Percentiles rank a stretch among this genome's conserved stretches.
These are phyloP conservation scores for Pachysolen tannophilus DNA, from an alignment of 805 yeast species.

Conservation along the genomic window DNA sequence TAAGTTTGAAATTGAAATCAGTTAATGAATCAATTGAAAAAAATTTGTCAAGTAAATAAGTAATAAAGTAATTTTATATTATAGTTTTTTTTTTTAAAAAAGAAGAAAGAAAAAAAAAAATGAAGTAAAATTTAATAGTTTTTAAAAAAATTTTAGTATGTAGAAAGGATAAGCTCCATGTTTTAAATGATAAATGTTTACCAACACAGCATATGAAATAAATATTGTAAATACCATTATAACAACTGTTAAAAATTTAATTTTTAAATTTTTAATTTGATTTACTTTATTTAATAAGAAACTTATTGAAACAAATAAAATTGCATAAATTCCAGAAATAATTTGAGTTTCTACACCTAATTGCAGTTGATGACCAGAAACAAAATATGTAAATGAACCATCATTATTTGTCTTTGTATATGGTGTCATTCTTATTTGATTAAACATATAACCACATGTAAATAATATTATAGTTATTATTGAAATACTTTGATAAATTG, in stretches of 20 bases:
- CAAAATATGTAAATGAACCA: slow-evolving; percentile 30
- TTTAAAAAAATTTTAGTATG: slow-evolving; percentile 30
- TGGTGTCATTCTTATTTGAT: slow-evolving; percentile 68
- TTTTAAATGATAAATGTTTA: slow-evolving; percentile 63
- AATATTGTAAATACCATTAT: slow-evolving; percentile 37
- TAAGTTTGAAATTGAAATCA: slow-evolving; percentile 10
- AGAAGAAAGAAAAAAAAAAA: too few relatives aligned
- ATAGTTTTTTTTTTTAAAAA: too few relatives aligned
- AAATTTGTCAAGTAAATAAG: too few relatives aligned
- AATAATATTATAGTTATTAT: slow-evolving; percentile 62
- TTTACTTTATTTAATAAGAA: slow-evolving; percentile 54
- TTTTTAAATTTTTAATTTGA: slow-evolving; percentile 31
- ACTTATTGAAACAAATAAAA: slow-evolving; percentile 52
- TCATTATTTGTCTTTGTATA: slow-evolving; percentile 41
- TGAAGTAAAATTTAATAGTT: too few relatives aligned
- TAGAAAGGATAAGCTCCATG: slow-evolving; percentile 70
- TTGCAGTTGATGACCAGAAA: slow-evolving; percentile 66
- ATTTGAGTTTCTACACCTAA: slow-evolving; percentile 87
- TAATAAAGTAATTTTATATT: too few relatives aligned
- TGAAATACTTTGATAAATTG: slow-evolving; percentile 66
- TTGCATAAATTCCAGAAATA: slow-evolving; percentile 64
- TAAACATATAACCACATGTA: slow-evolving; percentile 90
- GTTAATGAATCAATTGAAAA: slow-evolving; percentile 14
- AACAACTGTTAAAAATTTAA: slow-evolving; percentile 41
- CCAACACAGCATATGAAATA: slow-evolving; percentile 52